Base-by-base conservation (phyloP, 2,329 filamentous ascomycete species). In the Fusarium graminum region DNA sequence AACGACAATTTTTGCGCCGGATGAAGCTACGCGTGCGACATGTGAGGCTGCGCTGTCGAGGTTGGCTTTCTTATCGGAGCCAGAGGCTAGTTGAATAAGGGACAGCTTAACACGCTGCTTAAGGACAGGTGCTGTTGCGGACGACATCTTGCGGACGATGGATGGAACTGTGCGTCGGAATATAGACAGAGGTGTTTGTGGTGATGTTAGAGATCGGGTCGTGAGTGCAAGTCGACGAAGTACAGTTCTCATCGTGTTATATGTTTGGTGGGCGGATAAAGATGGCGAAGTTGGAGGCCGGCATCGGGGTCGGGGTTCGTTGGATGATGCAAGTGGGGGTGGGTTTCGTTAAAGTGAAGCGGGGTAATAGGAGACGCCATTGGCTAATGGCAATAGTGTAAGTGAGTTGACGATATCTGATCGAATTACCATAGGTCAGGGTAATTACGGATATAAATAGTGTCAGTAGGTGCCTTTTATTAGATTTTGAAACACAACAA, bases 1-100 rank as follows among this genome's bases (percentile, higher is more conserved):
- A 32, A 98, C 93, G 68, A 98, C 90, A 60, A 99, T 88, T 57
- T 91, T 88, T 61, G 94, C 93, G 69, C 94, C 94, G 5, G 82
- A 82, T 26, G 82, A 78, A 25, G 93, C 90, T 7, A 95, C 94
- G 77, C 93, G 89, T 65, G 93, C 86, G 59, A 98, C 93, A 76
- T 95, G 94, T 41, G 85, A 83, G 57, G 92, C 90, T 13, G 95
- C 94, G 76, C 90, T 90, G 22, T 85, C 76, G 65, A 99, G 92
- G 80, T 99, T 99, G 69, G 86, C 85, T 12, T 88, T 76, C 82
- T 99, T 99, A 82, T 97, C 92, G 67, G 90, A 80, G 63, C 92
- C 91, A 63, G 90, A 89, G 57, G 92, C 89, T 32, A 97, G 86
- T 80, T 97, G 93, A 65, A 97, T 84, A 72, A 93, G 86, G 32